phyloP scores from a whole-genome alignment of 768 basidiomycete species.

The Collybia sp. region DNA sequence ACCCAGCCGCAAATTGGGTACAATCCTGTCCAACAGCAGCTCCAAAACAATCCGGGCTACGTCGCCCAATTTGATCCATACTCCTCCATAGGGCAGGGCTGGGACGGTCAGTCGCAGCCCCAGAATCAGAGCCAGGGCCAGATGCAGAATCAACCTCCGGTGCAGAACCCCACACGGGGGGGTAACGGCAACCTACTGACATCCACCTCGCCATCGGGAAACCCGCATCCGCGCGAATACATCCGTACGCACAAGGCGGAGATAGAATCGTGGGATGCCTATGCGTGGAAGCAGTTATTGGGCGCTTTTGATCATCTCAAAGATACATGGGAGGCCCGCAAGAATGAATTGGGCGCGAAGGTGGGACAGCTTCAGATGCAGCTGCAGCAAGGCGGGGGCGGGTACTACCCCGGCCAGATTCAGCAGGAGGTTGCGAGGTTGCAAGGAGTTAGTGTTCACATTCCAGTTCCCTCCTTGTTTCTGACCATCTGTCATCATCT shows the following conservation, averaged over 20 bases:
- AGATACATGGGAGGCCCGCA: constrained; percentile 58
- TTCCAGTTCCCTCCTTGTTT: neutral
- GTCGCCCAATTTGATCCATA: constrained; percentile 53
- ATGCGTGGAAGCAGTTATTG: constrained; percentile 69
- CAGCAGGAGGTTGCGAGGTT: constrained; percentile 55
- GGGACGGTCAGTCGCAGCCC: constrained; percentile 24
- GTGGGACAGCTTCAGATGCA: constrained; percentile 41
- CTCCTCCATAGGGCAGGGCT: constrained; percentile 36
- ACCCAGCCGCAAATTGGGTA: constrained; percentile 24
- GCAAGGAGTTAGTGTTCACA: constrained; percentile 44
- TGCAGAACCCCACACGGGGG: constrained; percentile 12
- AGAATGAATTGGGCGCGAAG: constrained; percentile 46
- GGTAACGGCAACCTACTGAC: constrained; percentile 6
- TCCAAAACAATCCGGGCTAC: constrained; percentile 40
- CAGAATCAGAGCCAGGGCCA: constrained; percentile 12
- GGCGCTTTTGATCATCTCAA: constrained; percentile 60
- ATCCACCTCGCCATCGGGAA: constrained; percentile 26
- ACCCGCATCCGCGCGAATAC: constrained; percentile 64
- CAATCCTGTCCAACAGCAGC: constrained; percentile 43
- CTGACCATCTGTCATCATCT: constrained; percentile 4
- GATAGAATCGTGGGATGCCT: constrained; percentile 68
- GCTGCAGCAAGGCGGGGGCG: constrained; percentile 37
- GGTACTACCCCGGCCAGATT: constrained; percentile 40
- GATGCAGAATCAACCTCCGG: constrained; percentile 11
- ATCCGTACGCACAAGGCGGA: constrained; percentile 62